Base-by-base conservation (phyloP, 805 yeast species). In the Wickerhamomyces bovis region DNA sequence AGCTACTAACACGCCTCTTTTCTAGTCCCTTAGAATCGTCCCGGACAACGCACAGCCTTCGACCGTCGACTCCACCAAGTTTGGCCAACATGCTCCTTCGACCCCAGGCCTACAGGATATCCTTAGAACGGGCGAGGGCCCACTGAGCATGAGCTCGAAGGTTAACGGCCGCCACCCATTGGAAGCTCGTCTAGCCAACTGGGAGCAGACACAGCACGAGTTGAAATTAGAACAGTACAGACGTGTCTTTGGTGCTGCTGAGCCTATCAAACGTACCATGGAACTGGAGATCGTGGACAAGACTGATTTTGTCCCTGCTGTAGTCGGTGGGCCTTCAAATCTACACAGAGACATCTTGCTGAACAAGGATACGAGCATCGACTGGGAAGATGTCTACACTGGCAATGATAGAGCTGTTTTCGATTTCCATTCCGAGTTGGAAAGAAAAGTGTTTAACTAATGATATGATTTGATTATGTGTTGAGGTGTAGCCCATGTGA, bases 361-460 rank as follows among this genome's bases (percentile, higher is more conserved):
- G 61, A 87, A 87, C 68, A 83, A 78, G 59, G 98, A 94, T 49
- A 67, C 82, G 19, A 66, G 79, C 15, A 69, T 92, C 38, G 97
- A 88, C 57, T 92, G 98, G 97, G 98, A 94, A 59, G 98, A 94
- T 59, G 76, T 92, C 19, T 90, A 90, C 64, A 72, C 73, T 23
- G 84, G 76, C 63, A 58, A 46, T 66, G 59, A 42, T 13, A n/a
- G 6, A 13, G 13, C 5, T 20, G 16, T n/a, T 6, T 16, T 22
- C 21, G 87, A 82, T 58, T 77, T 89, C 70, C 96, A 88, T 63
- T 61, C 80, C 15, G 89, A 83, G 57, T 73, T 89, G 74, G 94
- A 85, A 65, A 76, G 69, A 60, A 75, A 71, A 47, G 36, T 33
- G 20, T 33, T 33, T 33, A 33, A 33, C 36, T 33, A 33, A 33